These are phyloP conservation scores for Penicillium oxalicum DNA, from an alignment of 2,329 filamentous ascomycete species.

Conservation along the genomic window DNA sequence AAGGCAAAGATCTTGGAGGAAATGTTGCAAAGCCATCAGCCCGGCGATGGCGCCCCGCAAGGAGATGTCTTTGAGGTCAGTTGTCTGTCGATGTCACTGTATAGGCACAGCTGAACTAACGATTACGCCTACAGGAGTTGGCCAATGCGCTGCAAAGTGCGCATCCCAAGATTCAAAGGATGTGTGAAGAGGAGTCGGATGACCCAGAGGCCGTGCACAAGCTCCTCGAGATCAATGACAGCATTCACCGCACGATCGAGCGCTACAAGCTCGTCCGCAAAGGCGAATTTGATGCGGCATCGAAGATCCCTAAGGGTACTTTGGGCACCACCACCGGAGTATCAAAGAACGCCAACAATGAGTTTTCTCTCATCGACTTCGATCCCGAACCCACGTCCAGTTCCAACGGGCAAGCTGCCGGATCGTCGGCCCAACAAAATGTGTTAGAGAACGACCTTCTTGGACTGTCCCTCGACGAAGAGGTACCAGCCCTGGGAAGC, in stretches of 20 bases:
- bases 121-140: constrained; percentile 57
- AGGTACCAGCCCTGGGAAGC: constrained; percentile 66
- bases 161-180: constrained; percentile 97
- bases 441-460: constrained; percentile 85
- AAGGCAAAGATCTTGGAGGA: constrained; percentile 91
- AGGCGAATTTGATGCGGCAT: constrained; percentile 78
- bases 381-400: constrained; percentile 50
- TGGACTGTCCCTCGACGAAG: constrained; percentile 73
- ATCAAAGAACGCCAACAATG: constrained; percentile 62
- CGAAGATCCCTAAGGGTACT: constrained; percentile 76
- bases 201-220: constrained; percentile 94
- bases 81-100: background rate
- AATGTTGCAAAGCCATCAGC: constrained; percentile 75
- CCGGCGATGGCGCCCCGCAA: constrained; percentile 70
- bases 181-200: constrained; percentile 98
- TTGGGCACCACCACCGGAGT: constrained; percentile 62
- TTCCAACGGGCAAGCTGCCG: constrained; percentile 40
- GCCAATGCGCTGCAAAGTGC: constrained; percentile 84
- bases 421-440: constrained; percentile 45
- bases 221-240: constrained; percentile 95
- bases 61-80: constrained; percentile 62
- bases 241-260: constrained; percentile 94
- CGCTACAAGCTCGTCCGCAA: constrained; percentile 94
- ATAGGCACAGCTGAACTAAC: constrained; percentile 7
- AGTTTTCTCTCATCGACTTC: constrained; percentile 92